Percentiles rank a stretch among this genome's conserved stretches.
These are phyloP conservation scores for Cadophora gregata DNA, from an alignment of 2,329 filamentous ascomycete species.

Conservation along the genomic window DNA sequence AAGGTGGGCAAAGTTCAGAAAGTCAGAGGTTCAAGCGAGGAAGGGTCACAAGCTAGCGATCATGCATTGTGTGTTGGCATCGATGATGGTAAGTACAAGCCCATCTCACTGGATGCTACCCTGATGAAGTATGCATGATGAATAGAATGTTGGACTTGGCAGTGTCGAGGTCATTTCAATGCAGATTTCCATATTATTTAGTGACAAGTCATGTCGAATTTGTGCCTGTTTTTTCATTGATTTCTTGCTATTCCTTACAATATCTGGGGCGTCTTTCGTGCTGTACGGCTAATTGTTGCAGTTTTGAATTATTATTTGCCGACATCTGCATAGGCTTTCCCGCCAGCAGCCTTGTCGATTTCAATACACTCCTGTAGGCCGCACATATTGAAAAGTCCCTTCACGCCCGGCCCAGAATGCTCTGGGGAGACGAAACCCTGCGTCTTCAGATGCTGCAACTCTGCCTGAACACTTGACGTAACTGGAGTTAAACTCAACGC, in stretches of 20 bases:
- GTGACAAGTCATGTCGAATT: neutral
- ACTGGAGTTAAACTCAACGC: neutral
- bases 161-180: neutral
- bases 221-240: neutral
- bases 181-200: neutral
- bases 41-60: neutral
- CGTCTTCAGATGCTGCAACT: neutral
- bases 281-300: neutral
- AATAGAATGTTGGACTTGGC: neutral
- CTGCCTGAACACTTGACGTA: neutral
- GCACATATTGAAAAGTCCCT: slow-evolving; percentile 43
- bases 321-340: neutral
- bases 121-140: neutral
- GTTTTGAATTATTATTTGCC: neutral
- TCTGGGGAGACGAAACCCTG: neutral
- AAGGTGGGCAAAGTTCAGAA: slow-evolving; percentile 11
- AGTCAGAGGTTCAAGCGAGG: neutral
- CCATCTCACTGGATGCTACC: neutral
- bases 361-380: slow-evolving; percentile 15
- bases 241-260: neutral
- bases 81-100: neutral
- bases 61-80: slow-evolving; percentile 3
- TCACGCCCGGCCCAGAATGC: slow-evolving; percentile 50
- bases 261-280: neutral
- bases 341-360: slow-evolving; percentile 12